Evolutionary conservation across 352 stramenopile species (phyloP), one percentile per base, ranked within the genome.

Genomic region (Phytophthora fragariaefolia): DNA sequence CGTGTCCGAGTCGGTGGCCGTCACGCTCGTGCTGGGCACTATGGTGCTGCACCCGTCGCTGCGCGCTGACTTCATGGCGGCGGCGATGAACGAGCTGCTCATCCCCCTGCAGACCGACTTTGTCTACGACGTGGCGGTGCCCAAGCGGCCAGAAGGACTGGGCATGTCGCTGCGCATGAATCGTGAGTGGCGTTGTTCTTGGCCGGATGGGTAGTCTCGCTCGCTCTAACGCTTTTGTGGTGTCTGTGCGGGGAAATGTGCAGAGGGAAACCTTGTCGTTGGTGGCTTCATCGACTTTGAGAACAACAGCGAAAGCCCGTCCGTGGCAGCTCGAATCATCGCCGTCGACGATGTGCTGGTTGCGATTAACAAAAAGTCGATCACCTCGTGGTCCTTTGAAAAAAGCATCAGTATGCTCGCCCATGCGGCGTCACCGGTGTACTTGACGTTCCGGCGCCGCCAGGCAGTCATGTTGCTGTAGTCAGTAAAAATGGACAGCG

Each of bases 81-180:
- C 84, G 10, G 79, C 80, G n/a, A 93, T 95, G 84, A 95, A 95
- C 57, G 86, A 95, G 55, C 71, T 95, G 57, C 77, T 95, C 26
- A 83, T 79, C 46, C 81, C 83, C 17, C 63, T 95, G 52, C 86
- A 95, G 69, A 92, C 77, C n/a, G 83, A 92, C 53, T 93, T 86
- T 60, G 84, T 91, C 34, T 95, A 95, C 64, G 86, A 95, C 56
- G 75, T 95, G 27, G 86, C 85, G 8, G 71, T 95, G 58, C 86
- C 86, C 54, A 95, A 95, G 72, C 86, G 86, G 27, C 67, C 72
- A 20, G 86, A 95, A 24, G 86, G 86, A 32, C 75, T 95, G 24
- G 86, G 86, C 66, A 95, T 95, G 86, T 95, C 86, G 52, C 76
- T 95, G 1, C 84, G 86, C n/a, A 95, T 95, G 84, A 71, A 91